Conservation (phyloP, 2,329 filamentous ascomycete species). For the Daldinia sp. region DNA sequence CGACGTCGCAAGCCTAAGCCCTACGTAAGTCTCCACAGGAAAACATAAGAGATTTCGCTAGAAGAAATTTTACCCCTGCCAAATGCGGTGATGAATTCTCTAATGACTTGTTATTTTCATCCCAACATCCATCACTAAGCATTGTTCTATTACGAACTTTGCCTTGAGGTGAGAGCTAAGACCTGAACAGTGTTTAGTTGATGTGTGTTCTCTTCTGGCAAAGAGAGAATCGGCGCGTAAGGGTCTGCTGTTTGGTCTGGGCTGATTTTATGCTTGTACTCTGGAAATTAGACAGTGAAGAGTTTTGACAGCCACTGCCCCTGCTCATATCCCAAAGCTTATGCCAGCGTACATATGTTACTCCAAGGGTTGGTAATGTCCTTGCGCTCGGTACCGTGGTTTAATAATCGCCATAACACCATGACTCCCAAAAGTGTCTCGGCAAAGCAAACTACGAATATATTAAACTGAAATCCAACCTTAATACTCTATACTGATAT, state of each 20-base stretch:
- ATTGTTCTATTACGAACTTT: neutral
- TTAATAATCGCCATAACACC: neutral
- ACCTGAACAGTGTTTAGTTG: no score
- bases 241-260: neutral
- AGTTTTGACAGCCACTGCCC: neutral
- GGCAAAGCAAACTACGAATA: neutral
- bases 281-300: constrained; percentile 2
- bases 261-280: neutral
- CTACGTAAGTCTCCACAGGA: neutral
- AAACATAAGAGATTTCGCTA: neutral
- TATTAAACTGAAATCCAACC: neutral
- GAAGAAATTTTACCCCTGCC: neutral
- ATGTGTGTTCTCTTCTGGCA: neutral
- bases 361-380: neutral
- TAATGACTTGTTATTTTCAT: neutral
- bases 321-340: neutral
- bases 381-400: neutral
- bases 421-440: neutral
- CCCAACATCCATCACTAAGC: neutral
- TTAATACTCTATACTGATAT: neutral
- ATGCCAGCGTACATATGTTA: constrained; percentile 1
- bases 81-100: neutral
- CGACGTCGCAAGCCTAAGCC: neutral
- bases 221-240: neutral
- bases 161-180: neutral